phyloP scores from a whole-genome alignment of 2,329 filamentous ascomycete genomes.

The Blumeria hordei region DNA sequence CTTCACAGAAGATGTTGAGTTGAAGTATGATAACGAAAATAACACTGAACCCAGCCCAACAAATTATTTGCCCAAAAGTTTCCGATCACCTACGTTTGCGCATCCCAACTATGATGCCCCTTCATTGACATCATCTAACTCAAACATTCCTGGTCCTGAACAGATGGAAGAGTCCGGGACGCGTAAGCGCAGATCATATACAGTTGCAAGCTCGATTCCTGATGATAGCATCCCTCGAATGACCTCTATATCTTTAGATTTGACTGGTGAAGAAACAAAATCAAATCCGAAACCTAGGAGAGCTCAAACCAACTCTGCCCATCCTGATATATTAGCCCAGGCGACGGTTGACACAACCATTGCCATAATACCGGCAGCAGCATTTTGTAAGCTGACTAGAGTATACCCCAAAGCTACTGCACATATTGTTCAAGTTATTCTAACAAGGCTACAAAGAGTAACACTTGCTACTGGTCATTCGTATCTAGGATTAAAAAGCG shows the following conservation, averaged over 20 bases:
- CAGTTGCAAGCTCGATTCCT: slow-evolving; percentile 13
- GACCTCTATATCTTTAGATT: slow-evolving; percentile 51
- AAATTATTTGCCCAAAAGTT: not conserved
- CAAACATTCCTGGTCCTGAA: slow-evolving; percentile 12
- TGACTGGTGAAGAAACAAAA: slow-evolving; percentile 9
- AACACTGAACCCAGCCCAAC: slow-evolving; percentile 9
- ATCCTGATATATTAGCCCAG: slow-evolving; percentile 91
- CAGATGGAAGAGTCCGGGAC: slow-evolving; percentile 25
- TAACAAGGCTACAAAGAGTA: slow-evolving; percentile 82
- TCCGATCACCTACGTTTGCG: not conserved
- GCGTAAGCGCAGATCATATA: slow-evolving; percentile 16
- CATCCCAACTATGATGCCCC: slow-evolving; percentile 12
- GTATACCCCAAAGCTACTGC: slow-evolving; percentile 91
- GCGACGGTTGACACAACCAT: slow-evolving; percentile 94
- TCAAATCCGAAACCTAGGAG: slow-evolving; percentile 18
- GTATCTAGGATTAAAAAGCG: slow-evolving; percentile 75
- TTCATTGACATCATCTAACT: slow-evolving; percentile 14
- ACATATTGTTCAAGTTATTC: slow-evolving; percentile 91
- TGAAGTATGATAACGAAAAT: slow-evolving; percentile 43
- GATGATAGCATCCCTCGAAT: slow-evolving; percentile 30
- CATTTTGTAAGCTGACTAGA: slow-evolving; percentile 74
- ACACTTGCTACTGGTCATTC: slow-evolving; percentile 86
- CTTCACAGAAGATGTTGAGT: slow-evolving; percentile 81
- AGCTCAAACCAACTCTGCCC: slow-evolving; percentile 45
- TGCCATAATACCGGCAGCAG: slow-evolving; percentile 90